Conservation (phyloP, 495 filamentous ascomycete species). For the Aspergillus biplanus region DNA sequence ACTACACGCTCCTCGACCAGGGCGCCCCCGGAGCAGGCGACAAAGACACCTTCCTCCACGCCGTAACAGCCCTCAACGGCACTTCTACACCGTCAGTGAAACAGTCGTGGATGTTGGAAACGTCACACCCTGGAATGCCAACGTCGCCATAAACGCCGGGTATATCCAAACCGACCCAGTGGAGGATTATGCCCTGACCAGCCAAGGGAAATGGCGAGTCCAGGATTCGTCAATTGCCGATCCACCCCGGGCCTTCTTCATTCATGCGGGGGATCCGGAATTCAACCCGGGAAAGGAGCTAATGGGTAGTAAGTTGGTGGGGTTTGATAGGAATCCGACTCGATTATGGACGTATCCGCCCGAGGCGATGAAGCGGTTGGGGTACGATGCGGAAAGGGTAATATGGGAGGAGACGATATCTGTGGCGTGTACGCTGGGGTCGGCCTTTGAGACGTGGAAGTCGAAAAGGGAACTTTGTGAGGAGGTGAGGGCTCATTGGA, state of each 20-base stretch:
- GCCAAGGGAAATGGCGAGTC: slow-evolving; percentile 26
- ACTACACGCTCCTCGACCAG: slow-evolving; percentile 54
- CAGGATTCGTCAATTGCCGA: slow-evolving; percentile 22
- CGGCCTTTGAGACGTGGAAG: slow-evolving; percentile 14
- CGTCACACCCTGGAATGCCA: slow-evolving; percentile 14
- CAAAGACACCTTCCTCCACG: slow-evolving; percentile 60
- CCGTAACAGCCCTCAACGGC: slow-evolving; percentile 45
- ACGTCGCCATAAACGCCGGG: slow-evolving; percentile 28
- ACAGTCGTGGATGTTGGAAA: slow-evolving; percentile 27
- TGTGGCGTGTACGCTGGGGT: slow-evolving; percentile 9
- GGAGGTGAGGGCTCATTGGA: slow-evolving; percentile 9
- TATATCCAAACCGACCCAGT: slow-evolving; percentile 38
- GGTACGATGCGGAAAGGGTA: slow-evolving; percentile 18
- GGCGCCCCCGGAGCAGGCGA: slow-evolving; percentile 56
- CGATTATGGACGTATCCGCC: slow-evolving; percentile 18
- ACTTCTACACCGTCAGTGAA: slow-evolving; percentile 47
- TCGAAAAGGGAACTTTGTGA: slow-evolving; percentile 9
- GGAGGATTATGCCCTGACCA: slow-evolving; percentile 34
- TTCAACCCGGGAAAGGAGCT: slow-evolving; percentile 39
- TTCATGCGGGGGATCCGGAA: slow-evolving; percentile 47
- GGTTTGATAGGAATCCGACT: slow-evolving; percentile 12
- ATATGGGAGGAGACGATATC: slow-evolving; percentile 17
- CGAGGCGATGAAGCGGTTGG: slow-evolving; percentile 13
- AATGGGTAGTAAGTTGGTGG: slow-evolving; percentile 6
- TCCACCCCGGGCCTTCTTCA: slow-evolving; percentile 38